phyloP scores from a whole-genome alignment of 2,329 filamentous ascomycete species.

The Lasiodiplodia sp. region DNA sequence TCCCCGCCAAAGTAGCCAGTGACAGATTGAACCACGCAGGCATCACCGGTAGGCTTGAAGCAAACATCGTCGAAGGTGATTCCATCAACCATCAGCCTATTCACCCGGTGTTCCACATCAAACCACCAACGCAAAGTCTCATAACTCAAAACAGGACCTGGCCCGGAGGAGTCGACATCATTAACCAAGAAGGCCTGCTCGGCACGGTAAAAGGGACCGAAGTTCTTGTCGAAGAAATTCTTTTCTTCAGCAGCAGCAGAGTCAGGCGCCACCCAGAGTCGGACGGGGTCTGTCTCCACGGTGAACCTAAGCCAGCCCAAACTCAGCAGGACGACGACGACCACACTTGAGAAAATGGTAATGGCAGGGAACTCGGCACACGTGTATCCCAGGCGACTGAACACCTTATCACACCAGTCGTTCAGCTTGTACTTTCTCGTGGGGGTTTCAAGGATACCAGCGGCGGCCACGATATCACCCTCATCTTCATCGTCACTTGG shows the following conservation, averaged over 20 bases:
- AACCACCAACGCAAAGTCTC: slow-evolving; percentile 95
- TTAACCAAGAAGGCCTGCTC: slow-evolving; percentile 96
- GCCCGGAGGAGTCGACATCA: slow-evolving; percentile 69
- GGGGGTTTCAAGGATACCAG: slow-evolving; percentile 79
- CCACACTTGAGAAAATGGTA: slow-evolving; percentile 78
- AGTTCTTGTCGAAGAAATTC: slow-evolving; percentile 88
- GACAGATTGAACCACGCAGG: slow-evolving; percentile 93
- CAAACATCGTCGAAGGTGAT: slow-evolving; percentile 83
- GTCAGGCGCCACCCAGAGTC: slow-evolving; percentile 94
- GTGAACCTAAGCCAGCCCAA: slow-evolving; percentile 87
- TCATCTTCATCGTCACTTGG: slow-evolving; percentile 95
- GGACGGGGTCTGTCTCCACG: slow-evolving; percentile 89
- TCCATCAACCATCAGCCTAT: slow-evolving; percentile 71
- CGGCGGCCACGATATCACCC: slow-evolving; percentile 79
- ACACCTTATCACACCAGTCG: slow-evolving; percentile 78
- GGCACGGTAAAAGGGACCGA: slow-evolving; percentile 93
- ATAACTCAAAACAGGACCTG: slow-evolving; percentile 82
- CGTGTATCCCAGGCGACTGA: slow-evolving; percentile 78
- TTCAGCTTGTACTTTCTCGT: slow-evolving; percentile 84
- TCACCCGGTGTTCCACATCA: slow-evolving; percentile 80
- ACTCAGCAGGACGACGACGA: slow-evolving; percentile 80
- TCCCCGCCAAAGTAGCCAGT: slow-evolving; percentile 83
- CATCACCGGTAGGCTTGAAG: slow-evolving; percentile 89
- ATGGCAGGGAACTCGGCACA: slow-evolving; percentile 85
- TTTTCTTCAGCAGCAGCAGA: slow-evolving; percentile 93